Evolutionary conservation across 441 rosid genomes (phyloP), one percentile per base, ranked within the genome.

Genomic region (Brassica balearica): DNA sequence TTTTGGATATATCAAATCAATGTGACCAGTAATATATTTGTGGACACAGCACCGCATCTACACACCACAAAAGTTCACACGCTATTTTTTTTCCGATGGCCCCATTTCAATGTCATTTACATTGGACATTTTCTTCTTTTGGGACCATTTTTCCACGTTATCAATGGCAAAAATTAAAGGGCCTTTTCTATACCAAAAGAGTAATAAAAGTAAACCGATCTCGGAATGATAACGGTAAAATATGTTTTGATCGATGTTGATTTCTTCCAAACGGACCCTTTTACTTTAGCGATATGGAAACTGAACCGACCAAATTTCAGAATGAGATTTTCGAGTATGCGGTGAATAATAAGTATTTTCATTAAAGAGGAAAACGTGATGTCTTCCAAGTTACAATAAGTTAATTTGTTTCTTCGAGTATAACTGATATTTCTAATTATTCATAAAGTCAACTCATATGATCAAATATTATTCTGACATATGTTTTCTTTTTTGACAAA

Each of bases 101-200:
- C 71, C 65, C 62, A 78, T 60, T 32, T 60, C 58, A 60, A 1
- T 73, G 74, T 77, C 71, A 53, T 73, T 73, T 79, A 68, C 51
- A 62, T 79, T 79, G 65, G 78, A 60, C 60, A 68, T 68, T 79
- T 79, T 74, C 82, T 79, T 63, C 79, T 79, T 79, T 74, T 22
- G 61, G 79, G 82, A 74, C 82, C 71, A 79, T 69, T 74, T 69
- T 8, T 62, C 56, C 82, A 69, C 71, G 82, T 74, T 79, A 58
- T 43, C 71, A 63, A 63, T 63, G 56, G 34, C 67, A 41, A 38
- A 68, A 63, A 8, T 19, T 64, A 69, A 55, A 74, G 61, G 27
- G 29, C 2, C 7, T 59, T 34, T 61, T 23, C 2, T 67, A 29
- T 15, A 51, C 74, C 59, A 17, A 67, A 72, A 66, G 4, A 19